Evolutionary conservation across 1,284 basidiomycete species (phyloP).

Genomic region (Boletellus sp.): DNA sequence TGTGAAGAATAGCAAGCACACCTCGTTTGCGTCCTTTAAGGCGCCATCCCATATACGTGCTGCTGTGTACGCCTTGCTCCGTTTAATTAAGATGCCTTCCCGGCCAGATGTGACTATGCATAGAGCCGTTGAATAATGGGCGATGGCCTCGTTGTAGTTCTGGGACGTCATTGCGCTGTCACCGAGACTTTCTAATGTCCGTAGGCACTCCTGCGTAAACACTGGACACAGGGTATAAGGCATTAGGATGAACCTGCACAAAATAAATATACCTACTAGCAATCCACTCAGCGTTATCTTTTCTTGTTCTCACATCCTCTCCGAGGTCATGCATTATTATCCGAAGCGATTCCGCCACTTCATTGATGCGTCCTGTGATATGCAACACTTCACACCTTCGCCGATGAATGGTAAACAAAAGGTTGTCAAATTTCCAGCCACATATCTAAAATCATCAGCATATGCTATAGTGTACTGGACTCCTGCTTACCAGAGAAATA

Average conservation of each 20-base stretch:
- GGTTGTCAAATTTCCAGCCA: conserved; percentile 12
- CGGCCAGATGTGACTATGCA: neutral
- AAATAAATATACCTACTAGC: neutral
- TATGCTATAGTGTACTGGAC: neutral
- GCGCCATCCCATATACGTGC: neutral
- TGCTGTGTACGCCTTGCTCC: conserved; percentile 1
- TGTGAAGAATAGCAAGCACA: neutral
- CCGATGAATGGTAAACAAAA: neutral
- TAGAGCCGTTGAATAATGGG: conserved; percentile 3
- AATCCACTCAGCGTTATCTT: conserved; percentile 7
- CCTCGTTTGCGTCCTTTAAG: conserved; percentile 8
- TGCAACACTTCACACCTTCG: conserved; percentile 4
- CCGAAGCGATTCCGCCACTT: conserved; percentile 1
- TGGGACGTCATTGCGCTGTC: neutral
- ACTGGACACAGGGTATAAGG: neutral
- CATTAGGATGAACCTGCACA: neutral
- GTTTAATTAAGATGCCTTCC: conserved; percentile 4
- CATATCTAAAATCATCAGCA: conserved; percentile 7
- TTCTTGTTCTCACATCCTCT: neutral
- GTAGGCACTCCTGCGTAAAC: conserved; percentile 1
- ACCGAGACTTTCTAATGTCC: conserved; percentile 1
- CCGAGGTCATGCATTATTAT: conserved; percentile 1
- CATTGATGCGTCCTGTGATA: neutral
- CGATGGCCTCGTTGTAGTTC: conserved; percentile 6
- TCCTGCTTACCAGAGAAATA: conserved; percentile 3